Evolutionary conservation across 129 eudicot species (phyloP), one percentile per base, ranked within the genome.

Genomic region (Pittosporum tobira): DNA sequence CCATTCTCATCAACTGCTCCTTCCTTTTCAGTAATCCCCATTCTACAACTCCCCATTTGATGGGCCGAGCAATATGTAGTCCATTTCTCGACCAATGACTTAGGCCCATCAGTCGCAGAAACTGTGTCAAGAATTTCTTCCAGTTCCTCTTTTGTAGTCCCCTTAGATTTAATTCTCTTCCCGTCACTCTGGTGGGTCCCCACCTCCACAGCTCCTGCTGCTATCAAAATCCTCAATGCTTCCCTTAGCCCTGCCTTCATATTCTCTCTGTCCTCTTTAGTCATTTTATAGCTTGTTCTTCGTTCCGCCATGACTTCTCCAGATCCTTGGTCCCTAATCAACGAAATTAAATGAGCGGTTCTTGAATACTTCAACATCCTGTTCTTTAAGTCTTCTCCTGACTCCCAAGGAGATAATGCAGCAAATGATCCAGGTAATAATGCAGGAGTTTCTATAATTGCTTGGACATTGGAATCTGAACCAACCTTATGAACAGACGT

Each of bases 1-100:
- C 97, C 97, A 48, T 80, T 90, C 30, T 77, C 95, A 64, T 90
- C 95, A 21, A 90, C 88, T 0, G 82, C 97, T 1, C 97, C 86
- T 47, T 76, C 94, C 9, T 61, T 66, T 57, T 77, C 82, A 11
- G n/a, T 61, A 12, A 15, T 57, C 26, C 95, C 97, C 95, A 90
- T 90, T 66, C 84, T 75, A 31, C 97, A 90, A 68, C 95, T 90
- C 60, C 95, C 94, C 88, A 90, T 90, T 70, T 90, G 97, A 76
- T 90, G 97, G 9, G 97, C 97, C 0, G 97, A 79, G 62, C 78
- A 63, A 50, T 85, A 90, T 10, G 85, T 69, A 11, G 72, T 82
- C 91, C 91, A 87, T 37, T 76, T 47, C 77, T 76, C 56, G 30
- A 68, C 80, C 60, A 73, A 12, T 6, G 88, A 68, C 57, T 70